phyloP scores from a whole-genome alignment of 345 rosid genomes.

The Heritiera littoralis region DNA sequence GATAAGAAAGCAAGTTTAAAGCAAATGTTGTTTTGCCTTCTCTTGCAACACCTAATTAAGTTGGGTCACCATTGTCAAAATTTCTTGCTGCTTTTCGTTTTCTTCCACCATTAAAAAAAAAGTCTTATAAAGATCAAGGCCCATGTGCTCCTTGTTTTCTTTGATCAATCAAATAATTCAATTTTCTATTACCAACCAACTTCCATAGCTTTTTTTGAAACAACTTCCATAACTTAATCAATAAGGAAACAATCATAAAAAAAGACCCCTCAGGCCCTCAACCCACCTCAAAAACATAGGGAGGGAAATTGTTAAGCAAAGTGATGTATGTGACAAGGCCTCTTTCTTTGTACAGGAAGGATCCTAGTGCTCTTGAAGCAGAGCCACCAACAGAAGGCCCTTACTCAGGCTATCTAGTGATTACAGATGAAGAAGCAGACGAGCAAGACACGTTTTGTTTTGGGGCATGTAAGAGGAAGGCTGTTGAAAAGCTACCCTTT shows the following conservation, averaged over 20 bases:
- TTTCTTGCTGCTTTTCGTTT: constrained; percentile 17
- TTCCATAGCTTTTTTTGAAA: not conserved
- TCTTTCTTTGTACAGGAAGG: constrained; percentile 48
- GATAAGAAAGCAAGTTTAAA: constrained; percentile 7
- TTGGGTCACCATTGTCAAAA: not conserved
- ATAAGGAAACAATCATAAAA: constrained; percentile 14
- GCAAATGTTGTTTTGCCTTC: constrained; percentile 1
- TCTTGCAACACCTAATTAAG: not conserved
- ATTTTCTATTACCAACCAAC: not conserved
- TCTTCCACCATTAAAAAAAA: not conserved
- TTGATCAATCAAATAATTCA: not conserved
- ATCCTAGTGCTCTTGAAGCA: constrained; percentile 40
- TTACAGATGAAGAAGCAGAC: constrained; percentile 68
- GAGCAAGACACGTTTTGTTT: constrained; percentile 57
- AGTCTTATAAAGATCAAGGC: not conserved
- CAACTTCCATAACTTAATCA: constrained; percentile 9
- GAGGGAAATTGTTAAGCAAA: not conserved
- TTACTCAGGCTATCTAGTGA: constrained; percentile 57
- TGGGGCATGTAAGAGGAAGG: constrained; percentile 43
- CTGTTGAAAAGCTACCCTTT: constrained; percentile 56
- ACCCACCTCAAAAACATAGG: not conserved
- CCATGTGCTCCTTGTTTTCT: not conserved
- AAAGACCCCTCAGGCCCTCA: not conserved
- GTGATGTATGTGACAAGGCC: constrained; percentile 63
- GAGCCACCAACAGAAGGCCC: constrained; percentile 65